Percentiles rank a stretch among this genome's conserved stretches.
Evolutionary conservation across 768 basidiomycete genomes (phyloP).

Genomic region (Leccinum broughii): DNA sequence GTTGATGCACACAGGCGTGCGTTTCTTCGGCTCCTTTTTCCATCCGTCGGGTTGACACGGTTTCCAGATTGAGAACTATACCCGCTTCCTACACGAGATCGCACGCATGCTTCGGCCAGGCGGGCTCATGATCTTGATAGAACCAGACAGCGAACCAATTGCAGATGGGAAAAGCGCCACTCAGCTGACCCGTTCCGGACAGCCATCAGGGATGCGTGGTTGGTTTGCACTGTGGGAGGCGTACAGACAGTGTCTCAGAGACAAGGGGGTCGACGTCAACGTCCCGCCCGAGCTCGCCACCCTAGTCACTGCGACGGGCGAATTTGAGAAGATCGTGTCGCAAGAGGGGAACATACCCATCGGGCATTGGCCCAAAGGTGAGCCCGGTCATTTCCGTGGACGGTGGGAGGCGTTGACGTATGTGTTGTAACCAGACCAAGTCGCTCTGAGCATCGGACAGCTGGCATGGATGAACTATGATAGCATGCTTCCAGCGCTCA

Average conservation of each 20-base stretch:
- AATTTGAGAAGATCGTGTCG: conserved; percentile 57
- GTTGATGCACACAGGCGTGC: conserved; percentile 61
- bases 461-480: conserved; percentile 76
- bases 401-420: conserved; percentile 9
- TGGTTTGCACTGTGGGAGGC: conserved; percentile 69
- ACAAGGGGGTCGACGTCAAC: conserved; percentile 54
- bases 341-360: conserved; percentile 64
- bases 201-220: conserved; percentile 45
- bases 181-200: conserved; percentile 33
- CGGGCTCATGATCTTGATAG: conserved; percentile 67
- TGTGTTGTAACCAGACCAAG: conserved; percentile 43
- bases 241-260: conserved; percentile 53
- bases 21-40: conserved; percentile 10
- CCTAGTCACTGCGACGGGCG: conserved; percentile 47
- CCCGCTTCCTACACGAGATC: conserved; percentile 59
- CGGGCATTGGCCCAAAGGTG: conserved; percentile 69
- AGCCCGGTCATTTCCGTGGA: conserved; percentile 12
- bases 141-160: conserved; percentile 55
- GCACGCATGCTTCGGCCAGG: conserved; percentile 69
- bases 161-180: conserved; percentile 45
- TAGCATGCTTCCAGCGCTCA: conserved; percentile 60
- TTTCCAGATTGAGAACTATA: conserved; percentile 60
- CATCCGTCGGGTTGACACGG: conserved; percentile 2
- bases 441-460: conserved; percentile 63
- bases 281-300: conserved; percentile 57